These are phyloP conservation scores for Leccinum ponderosum DNA, from an alignment of 1,284 basidiomycete genomes.

Conservation along the genomic window DNA sequence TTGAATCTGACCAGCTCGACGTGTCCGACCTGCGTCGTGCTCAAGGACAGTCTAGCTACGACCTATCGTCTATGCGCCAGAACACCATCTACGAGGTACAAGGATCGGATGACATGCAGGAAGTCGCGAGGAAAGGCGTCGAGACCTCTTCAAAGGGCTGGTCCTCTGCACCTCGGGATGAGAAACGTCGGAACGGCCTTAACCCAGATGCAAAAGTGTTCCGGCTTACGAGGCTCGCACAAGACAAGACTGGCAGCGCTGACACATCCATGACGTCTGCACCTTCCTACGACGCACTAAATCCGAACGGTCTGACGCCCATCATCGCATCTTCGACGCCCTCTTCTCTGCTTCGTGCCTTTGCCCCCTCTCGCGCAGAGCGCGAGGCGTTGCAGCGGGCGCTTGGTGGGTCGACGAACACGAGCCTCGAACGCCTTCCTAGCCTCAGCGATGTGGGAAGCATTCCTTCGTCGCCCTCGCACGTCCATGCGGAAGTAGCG, in stretches of 20 bases:
- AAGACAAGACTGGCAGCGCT: slow-evolving; percentile 16
- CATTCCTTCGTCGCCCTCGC: slow-evolving; percentile 61
- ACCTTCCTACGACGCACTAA: slow-evolving; percentile 50
- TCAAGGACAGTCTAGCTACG: slow-evolving; percentile 35
- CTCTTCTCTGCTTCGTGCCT: slow-evolving; percentile 66
- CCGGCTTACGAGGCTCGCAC: slow-evolving; percentile 46
- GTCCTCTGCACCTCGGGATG: slow-evolving; percentile 45
- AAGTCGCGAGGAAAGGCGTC: slow-evolving; percentile 11
- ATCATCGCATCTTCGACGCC: slow-evolving; percentile 41
- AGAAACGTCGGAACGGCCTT: slow-evolving; percentile 60
- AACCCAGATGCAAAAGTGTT: slow-evolving; percentile 88
- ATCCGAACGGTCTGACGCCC: slow-evolving; percentile 52
- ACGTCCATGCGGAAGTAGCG: slow-evolving; percentile 39
- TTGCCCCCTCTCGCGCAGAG: slow-evolving; percentile 81
- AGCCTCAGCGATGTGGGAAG: slow-evolving; percentile 70
- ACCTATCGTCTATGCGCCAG: slow-evolving; percentile 36
- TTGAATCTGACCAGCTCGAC: slow-evolving; percentile 32
- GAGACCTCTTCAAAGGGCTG: slow-evolving; percentile 43
- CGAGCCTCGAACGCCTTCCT: slow-evolving; percentile 71
- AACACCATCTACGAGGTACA: slow-evolving; percentile 42
- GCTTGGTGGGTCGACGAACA: slow-evolving; percentile 64
- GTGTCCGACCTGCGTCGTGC: slow-evolving; percentile 46
- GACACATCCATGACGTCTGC: slow-evolving; percentile 14
- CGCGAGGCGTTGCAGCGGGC: slow-evolving; percentile 75
- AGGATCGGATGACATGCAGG: slow-evolving; percentile 12